Evolutionary conservation across 2,329 filamentous ascomycete genomes (phyloP), one percentile per base, ranked within the genome.

Genomic region (Diatrype stigma): DNA sequence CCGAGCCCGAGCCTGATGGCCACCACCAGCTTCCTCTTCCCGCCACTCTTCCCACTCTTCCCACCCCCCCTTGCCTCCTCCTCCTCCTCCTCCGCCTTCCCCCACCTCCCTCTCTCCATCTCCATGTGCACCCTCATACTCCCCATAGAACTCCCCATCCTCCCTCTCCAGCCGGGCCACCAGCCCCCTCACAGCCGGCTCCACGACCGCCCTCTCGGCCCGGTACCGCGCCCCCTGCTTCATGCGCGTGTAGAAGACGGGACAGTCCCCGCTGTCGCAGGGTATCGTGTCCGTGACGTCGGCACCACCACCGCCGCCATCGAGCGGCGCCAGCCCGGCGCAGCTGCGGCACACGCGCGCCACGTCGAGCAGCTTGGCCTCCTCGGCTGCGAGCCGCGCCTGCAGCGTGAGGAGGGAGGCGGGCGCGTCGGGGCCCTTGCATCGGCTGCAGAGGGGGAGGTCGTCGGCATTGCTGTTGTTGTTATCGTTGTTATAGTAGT

Each of bases 231-330:
- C 76, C 21, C 68, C 68, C 64, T 89, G 84, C 67, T 84, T 87
- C 48, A 82, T 78, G 14, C 90, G 72, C 30, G 85, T 85, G 70
- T 96, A 97, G 60, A 96, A 97, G 0, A 96, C 90, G 0, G 92
- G 88, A 65, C 94, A 99, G 70, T 96, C 93, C 66, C 89, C 84
- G 67, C 89, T 96, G 64, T 96, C 90, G 65, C 94, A 99, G 38
- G 71, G 77, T n/a, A 96, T n/a, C n/a, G n/a, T n/a, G n/a, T n/a
- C n/a, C n/a, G n/a, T n/a, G n/a, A n/a, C 85, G 32, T 34, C 7
- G 7, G 30, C 7, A 34, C 14, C 30, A 7, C 14, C 30, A 7
- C 30, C 30, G 7, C 30, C 34, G 12, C 87, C 83, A 35, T 96
- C 93, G 2, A 82, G 73, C 56, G 84, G 86, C 3, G 86, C 77